Base-by-base conservation (phyloP, 1,284 basidiomycete genomes). In the Pseudozyma sp. region DNA sequence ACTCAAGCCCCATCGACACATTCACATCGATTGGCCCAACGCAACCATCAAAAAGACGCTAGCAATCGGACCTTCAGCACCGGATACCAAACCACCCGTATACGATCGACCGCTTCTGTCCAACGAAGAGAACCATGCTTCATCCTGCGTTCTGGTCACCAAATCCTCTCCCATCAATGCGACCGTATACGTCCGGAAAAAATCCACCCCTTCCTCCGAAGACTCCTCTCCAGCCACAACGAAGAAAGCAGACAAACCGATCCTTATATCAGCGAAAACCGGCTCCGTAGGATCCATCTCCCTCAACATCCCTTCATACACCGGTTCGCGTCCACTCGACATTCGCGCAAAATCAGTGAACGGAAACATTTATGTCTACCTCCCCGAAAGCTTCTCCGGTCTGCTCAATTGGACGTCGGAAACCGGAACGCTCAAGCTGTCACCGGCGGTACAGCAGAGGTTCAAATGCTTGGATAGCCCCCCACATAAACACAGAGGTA, bases 401-500 rank as follows among this genome's bases (percentile, higher is more conserved):
- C n/a, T 79, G 31, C 63, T 82, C 47, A 66, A 63, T 17, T 82
- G 79, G 79, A 55, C 43, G 4, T 68, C 68, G 8, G 80, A 82
- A 31, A 56, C 60, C n/a, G 80, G 79, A 35, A 40, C 64, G 10
- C 58, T 82, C 19, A 65, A 68, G 46, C 54, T 79, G 17, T 81
- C 79, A 6, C 65, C 58, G 17, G 49, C 45, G 11, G 55, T 79
- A 31, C 47, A 65, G 19, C 65, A 54, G 30, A 50, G 77, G 19
- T 74, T 68, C 45, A 65, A 72, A 40, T 40, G 50, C 11, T 46
- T 81, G 11, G 80, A 74, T 47, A 39, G 60, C 3, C 54, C 57
- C 9, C 60, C 64, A 14, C 55, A 70, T 43, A 79, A 79, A 57
- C 77, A 78, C 31, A 52, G 68, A 16, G 80, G 80, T 10, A 73